Evolutionary conservation across 495 filamentous ascomycete species (phyloP), one percentile per base, ranked within the genome.

Genomic region (Penicillium roqueforti): DNA sequence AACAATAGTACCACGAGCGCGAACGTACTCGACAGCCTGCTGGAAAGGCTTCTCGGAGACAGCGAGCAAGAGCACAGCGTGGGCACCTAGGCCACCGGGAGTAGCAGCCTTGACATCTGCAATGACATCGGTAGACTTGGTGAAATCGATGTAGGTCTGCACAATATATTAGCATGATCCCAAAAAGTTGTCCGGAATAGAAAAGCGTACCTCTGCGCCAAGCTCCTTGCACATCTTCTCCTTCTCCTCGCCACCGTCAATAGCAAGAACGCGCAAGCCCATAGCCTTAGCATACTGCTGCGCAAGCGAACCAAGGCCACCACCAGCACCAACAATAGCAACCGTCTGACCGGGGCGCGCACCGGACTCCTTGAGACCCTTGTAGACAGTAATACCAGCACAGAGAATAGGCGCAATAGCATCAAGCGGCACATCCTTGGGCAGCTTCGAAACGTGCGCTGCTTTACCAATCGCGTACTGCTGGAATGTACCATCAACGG

Each of bases 401-500:
- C 89, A 92, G 3, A 95, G 80, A 38, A 93, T 82, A 31, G 90
- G 91, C 13, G 91, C 81, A 26, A 91, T 77, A 16, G 80, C 88
- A 61, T 91, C 91, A 20, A 96, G 83, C 43, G 83, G 74, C 42
- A 86, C 74, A 3, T 84, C 79, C 61, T 92, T 86, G 37, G 87
- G 88, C 50, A 97, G 83, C 43, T 84, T 82, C 14, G 89, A 87
- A 5, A 91, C 83, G 67, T 95, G 87, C 14, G 84, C 80, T 3
- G 90, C 90, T 68, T 95, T 95, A 48, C 80, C 92, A 61, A 96
- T 83, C 68, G 80, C 80, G 73, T 96, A 96, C 74, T 97, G 85
- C 74, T 96, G 91, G 82, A 97, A 97, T 47, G 83, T 83, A 45
- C 92, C 92, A 69, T 96, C 88, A 50, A 95, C 90, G 3, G 89